Evolutionary conservation across 2,329 filamentous ascomycete species (phyloP), one percentile per base, ranked within the genome.

Genomic region (Ophiostoma montium): DNA sequence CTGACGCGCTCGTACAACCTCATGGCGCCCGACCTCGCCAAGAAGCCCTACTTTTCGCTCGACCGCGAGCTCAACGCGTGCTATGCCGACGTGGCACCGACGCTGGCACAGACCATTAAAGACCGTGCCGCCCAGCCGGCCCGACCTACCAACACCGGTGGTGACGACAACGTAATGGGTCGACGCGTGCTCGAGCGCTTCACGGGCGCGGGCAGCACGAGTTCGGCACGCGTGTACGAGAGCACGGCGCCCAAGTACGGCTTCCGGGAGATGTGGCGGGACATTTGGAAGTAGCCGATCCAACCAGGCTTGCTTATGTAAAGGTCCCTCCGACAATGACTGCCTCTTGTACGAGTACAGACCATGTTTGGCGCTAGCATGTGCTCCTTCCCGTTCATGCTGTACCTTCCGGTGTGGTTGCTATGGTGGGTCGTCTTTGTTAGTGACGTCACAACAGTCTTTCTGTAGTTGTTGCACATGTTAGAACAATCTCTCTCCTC

Each of bases 1-100:
- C 71, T 94, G 45, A 83, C 87, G 8, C 78, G 92, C 23, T 85
- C 85, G 13, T 98, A 98, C 69, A 96, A 96, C 58, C 76, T 96
- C 3, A 90, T 94, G 80, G 90, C 92, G 0, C 92, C 92, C 0
- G 82, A 87, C 49, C 72, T 95, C 2, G 89, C 90, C 2, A 94
- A 92, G 66, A 95, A 95, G 63, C 86, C 90, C 0, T 96, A 96
- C 63, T 88, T 87, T 60, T 81, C 74, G 2, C 76, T 96, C 8
- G 78, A 88, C 41, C 78, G 90, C 45, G 92, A 98, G 65, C 71
- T 96, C 15, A 74, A 72, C 30, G 71, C 76, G 3, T 95, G 89
- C 62, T 96, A 81, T 60, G 84, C 87, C 1, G 89, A 95, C 52
- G 82, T 94, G 1, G 90, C 90, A 7, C 87, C 87, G 0, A 69